Conservation (phyloP, 805 yeast genomes). For the Ogataea angusta region DNA sequence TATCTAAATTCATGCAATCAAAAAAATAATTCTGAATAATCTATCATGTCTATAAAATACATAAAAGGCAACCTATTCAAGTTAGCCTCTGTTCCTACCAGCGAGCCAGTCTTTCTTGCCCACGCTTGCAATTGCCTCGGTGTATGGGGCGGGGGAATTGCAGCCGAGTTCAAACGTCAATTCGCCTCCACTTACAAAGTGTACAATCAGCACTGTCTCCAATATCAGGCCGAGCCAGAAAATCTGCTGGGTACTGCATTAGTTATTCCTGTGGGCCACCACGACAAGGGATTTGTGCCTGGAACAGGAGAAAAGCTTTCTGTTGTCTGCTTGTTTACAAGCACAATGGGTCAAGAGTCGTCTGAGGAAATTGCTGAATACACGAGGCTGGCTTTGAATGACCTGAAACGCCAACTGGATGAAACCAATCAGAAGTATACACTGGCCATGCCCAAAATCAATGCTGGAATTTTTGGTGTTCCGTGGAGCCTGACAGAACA, state of each 20-base stretch:
- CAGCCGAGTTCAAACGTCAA: slow-evolving; percentile 48
- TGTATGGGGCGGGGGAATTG: slow-evolving; percentile 84
- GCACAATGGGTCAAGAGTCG: slow-evolving; percentile 49
- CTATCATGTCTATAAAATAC: slow-evolving; percentile 35
- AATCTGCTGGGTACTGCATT: slow-evolving; percentile 54
- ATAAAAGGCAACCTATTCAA: slow-evolving; percentile 57
- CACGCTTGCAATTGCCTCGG: slow-evolving; percentile 83
- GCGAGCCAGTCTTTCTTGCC: slow-evolving; percentile 47
- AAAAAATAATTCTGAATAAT: slow-evolving; percentile 2
- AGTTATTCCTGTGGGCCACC: slow-evolving; percentile 36
- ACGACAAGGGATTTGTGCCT: slow-evolving; percentile 33
- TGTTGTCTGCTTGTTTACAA: slow-evolving; percentile 74
- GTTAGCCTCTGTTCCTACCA: slow-evolving; percentile 25
- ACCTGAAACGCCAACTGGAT: slow-evolving; percentile 40
- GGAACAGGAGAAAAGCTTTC: slow-evolving; percentile 24
- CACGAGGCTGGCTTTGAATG: slow-evolving; percentile 49
- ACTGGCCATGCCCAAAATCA: slow-evolving; percentile 71
- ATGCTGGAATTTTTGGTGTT: slow-evolving; percentile 75
- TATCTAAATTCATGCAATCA: slow-evolving; percentile 17
- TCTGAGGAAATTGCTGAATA: slow-evolving; percentile 45
- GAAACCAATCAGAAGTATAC: slow-evolving; percentile 3
- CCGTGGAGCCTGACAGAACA: slow-evolving; percentile 73
- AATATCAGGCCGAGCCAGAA: slow-evolving; percentile 18
- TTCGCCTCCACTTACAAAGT: slow-evolving; percentile 56
- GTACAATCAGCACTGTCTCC: slow-evolving; percentile 45